Evolutionary conservation across 208 protist species (phyloP), one percentile per base, ranked within the genome.

Genomic region (Leishmania major): DNA sequence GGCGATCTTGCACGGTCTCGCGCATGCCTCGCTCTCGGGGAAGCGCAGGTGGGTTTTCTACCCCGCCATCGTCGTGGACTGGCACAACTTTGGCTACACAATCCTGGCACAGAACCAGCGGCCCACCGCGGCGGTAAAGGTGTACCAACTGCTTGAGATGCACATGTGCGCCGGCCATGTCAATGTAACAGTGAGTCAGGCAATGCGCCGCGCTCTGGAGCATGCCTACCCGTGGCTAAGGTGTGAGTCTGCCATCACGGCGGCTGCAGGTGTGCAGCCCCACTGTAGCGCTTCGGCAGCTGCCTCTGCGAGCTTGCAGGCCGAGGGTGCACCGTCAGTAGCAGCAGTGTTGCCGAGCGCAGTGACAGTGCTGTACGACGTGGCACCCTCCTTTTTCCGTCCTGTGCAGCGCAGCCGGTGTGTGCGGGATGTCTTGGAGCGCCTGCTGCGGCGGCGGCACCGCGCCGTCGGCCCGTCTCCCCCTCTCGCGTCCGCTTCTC

Each of bases 41-140:
- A n/a, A 69, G 17, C 84, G 84, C 4, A 51, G 73, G 19, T 87
- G 78, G 79, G 79, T 90, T 19, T 90, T 91, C 81, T 90, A 84
- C 62, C 94, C 94, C 35, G 78, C 87, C 55, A 45, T 98, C 51
- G 80, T 96, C 6, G 94, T 98, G 59, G 96, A 98, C 81, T 98
- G 94, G 94, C 96, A 98, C 85, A 98, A 98, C 87, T 95, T 93
- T 67, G 96, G 96, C 47, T 95, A 94, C 84, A 98, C 94, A 17
- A 93, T 98, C 60, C 84, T 98, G 35, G 59, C 91, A 59, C 85
- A 85, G 45, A 89, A 86, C 25, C 80, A 88, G 35, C 87, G 94
- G 10, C 92, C 92, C 28, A 79, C 60, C n/a, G 22, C 84, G 67
- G 86, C 83, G 31, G 89, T 96, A 40, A 73, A 69, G 72, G 31